These are phyloP conservation scores for Trifolium subterraneum DNA, from an alignment of 306 rosid species.

Conservation along the genomic window DNA sequence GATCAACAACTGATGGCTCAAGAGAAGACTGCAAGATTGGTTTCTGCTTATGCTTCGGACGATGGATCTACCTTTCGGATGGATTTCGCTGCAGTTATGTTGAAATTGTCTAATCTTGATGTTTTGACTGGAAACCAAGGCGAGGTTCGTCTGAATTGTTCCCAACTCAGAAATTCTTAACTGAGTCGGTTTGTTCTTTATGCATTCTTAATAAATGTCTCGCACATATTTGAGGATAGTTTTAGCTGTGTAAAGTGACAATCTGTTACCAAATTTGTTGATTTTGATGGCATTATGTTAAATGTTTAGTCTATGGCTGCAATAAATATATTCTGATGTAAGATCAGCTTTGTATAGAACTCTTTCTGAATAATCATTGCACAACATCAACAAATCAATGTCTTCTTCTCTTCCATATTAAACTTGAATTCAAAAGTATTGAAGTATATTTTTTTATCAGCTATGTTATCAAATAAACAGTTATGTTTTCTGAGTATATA, in stretches of 20 bases:
- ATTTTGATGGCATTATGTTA: not conserved
- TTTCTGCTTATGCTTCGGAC: constrained; percentile 76
- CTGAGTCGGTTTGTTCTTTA: not conserved
- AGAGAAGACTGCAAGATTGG: constrained; percentile 57
- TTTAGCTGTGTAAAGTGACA: constrained; percentile 16
- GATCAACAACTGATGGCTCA: constrained; percentile 74
- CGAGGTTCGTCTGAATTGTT: constrained; percentile 53
- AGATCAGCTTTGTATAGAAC: not conserved
- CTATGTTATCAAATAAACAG: no score
- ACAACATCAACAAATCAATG: no score
- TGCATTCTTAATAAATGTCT: not conserved
- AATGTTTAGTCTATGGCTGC: not conserved
- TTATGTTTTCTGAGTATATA: no score
- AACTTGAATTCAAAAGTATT: not conserved
- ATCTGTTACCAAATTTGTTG: not conserved
- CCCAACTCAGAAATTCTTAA: constrained; percentile 27
- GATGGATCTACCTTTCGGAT: constrained; percentile 75
- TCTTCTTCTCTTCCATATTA: no score
- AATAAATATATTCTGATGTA: no score
- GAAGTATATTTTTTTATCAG: not conserved
- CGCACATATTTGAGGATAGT: constrained; percentile 1
- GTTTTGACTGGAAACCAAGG: constrained; percentile 55
- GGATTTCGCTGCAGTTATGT: constrained; percentile 76
- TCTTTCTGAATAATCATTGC: not conserved
- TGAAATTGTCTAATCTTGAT: constrained; percentile 72